A percentile compares a stretch with the other conserved stretches of the same genome.
Evolutionary conservation across 2,329 filamentous ascomycete genomes (phyloP).

Genomic region (Diaporthe longicolla): DNA sequence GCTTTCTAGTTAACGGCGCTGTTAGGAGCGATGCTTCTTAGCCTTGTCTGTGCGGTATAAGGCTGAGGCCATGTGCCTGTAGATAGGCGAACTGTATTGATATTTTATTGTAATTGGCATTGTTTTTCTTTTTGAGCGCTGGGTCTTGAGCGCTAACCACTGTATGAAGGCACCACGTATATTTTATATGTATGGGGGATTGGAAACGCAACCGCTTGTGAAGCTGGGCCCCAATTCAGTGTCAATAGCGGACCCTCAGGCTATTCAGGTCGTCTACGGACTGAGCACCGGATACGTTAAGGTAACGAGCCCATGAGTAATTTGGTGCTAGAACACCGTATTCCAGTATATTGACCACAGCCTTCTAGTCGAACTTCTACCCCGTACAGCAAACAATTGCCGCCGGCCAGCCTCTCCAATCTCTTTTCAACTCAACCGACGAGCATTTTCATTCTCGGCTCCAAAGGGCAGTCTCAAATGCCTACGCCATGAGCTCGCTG

Average conservation of each 20-base stretch:
- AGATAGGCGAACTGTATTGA: no score
- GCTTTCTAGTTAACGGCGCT: no score
- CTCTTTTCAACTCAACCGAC: conserved; percentile 47
- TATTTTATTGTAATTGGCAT: no score
- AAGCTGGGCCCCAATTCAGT: conserved; percentile 42
- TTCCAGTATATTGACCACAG: not conserved
- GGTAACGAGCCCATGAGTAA: conserved; percentile 4
- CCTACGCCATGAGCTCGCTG: conserved; percentile 47
- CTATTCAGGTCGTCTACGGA: conserved; percentile 41
- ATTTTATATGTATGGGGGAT: no score
- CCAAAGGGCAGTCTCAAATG: conserved; percentile 44
- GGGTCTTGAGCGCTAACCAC: no score
- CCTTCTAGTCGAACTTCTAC: conserved; percentile 45
- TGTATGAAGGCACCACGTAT: no score
- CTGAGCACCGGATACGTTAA: conserved; percentile 34
- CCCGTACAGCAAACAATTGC: conserved; percentile 44
- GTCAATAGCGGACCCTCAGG: conserved; percentile 38
- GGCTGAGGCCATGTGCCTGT: no score
- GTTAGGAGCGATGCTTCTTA: no score
- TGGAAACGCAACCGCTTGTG: no score
- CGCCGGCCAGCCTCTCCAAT: conserved; percentile 43
- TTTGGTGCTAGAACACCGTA: no score
- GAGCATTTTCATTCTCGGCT: conserved; percentile 45
- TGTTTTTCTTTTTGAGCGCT: no score
- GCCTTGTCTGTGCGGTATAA: no score